Percentiles rank a stretch among this genome's conserved stretches.
These are phyloP conservation scores for Ustilago nuda DNA, from an alignment of 1,284 basidiomycete species.

Conservation along the genomic window DNA sequence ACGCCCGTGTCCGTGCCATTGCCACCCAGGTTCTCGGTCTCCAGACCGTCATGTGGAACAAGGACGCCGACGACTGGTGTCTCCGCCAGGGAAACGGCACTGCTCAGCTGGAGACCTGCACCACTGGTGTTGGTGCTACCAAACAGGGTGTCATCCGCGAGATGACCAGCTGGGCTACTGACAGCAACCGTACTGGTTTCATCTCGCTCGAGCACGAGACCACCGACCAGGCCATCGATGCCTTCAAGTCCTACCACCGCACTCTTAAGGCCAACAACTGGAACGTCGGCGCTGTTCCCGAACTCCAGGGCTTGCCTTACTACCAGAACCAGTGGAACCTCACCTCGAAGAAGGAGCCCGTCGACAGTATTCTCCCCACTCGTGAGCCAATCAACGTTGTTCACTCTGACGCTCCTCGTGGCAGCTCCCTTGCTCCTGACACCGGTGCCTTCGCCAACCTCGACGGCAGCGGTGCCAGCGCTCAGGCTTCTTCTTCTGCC, in stretches of 20 bases:
- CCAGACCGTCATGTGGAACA: slow-evolving; percentile 64
- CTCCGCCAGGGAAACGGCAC: slow-evolving; percentile 58
- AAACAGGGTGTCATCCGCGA: slow-evolving; percentile 38
- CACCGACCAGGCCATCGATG: slow-evolving; percentile 59
- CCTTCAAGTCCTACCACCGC: slow-evolving; percentile 50
- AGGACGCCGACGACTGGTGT: slow-evolving; percentile 65
- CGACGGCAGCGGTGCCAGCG: slow-evolving; percentile 27
- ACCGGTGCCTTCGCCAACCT: slow-evolving; percentile 40
- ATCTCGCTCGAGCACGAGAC: slow-evolving; percentile 64
- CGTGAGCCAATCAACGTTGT: slow-evolving; percentile 43
- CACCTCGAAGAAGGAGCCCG: slow-evolving; percentile 34
- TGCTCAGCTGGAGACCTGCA: slow-evolving; percentile 51
- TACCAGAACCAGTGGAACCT: slow-evolving; percentile 62
- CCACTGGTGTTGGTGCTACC: slow-evolving; percentile 46
- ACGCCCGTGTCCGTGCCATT: slow-evolving; percentile 64
- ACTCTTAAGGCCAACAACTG: slow-evolving; percentile 47
- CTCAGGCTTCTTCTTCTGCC: slow-evolving; percentile 18
- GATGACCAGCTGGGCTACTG: slow-evolving; percentile 47
- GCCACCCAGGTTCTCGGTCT: slow-evolving; percentile 61
- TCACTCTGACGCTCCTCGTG: slow-evolving; percentile 46
- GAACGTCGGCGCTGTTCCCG: slow-evolving; percentile 48
- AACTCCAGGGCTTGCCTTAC: slow-evolving; percentile 56
- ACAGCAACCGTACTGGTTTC: slow-evolving; percentile 49
- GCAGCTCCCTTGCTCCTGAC: slow-evolving; percentile 43
- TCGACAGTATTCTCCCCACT: slow-evolving; percentile 48